Evolutionary conservation across 768 basidiomycete species (phyloP).

Genomic region (Xanthoconium stramineum): DNA sequence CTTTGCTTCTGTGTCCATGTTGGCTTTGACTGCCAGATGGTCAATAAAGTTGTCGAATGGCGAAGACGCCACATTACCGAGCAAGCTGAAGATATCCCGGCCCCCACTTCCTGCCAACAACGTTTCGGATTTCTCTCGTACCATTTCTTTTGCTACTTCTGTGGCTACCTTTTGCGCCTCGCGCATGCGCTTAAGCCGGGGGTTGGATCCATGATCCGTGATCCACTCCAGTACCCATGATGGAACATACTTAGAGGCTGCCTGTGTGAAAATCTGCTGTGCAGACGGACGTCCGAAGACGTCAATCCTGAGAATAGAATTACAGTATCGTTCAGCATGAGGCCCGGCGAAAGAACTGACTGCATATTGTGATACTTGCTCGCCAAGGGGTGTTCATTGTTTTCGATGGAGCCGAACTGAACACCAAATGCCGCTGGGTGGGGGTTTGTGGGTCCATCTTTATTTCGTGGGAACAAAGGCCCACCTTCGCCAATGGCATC

Average conservation of each 20-base stretch:
- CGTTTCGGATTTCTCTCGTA: conserved; percentile 14
- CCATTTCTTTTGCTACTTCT: conserved; percentile 13
- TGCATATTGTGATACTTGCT: conserved; percentile 8
- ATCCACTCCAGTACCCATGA: conserved; percentile 31
- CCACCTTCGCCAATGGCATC: conserved; percentile 52
- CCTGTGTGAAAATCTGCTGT: conserved; percentile 15
- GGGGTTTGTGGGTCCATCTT: background rate
- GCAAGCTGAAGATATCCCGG: conserved; percentile 29
- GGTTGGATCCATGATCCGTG: conserved; percentile 24
- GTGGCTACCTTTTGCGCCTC: conserved; percentile 3
- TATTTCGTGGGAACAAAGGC: background rate
- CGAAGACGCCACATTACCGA: conserved; percentile 30
- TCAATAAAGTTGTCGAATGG: background rate
- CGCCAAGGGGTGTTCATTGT: conserved; percentile 11
- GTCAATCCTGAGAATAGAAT: background rate
- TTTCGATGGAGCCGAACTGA: conserved; percentile 32
- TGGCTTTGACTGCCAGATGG: conserved; percentile 21
- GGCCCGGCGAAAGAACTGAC: conserved; percentile 6
- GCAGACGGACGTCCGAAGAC: conserved; percentile 18
- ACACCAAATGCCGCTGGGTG: conserved; percentile 47
- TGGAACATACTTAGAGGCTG: conserved; percentile 16
- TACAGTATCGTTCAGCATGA: background rate
- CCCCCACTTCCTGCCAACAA: conserved; percentile 15
- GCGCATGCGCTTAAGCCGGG: conserved; percentile 20
- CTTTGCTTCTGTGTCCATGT: conserved; percentile 27